These are phyloP conservation scores for Chaetomiaceae sp. DNA, from an alignment of 2,329 filamentous ascomycete genomes.

Conservation along the genomic window DNA sequence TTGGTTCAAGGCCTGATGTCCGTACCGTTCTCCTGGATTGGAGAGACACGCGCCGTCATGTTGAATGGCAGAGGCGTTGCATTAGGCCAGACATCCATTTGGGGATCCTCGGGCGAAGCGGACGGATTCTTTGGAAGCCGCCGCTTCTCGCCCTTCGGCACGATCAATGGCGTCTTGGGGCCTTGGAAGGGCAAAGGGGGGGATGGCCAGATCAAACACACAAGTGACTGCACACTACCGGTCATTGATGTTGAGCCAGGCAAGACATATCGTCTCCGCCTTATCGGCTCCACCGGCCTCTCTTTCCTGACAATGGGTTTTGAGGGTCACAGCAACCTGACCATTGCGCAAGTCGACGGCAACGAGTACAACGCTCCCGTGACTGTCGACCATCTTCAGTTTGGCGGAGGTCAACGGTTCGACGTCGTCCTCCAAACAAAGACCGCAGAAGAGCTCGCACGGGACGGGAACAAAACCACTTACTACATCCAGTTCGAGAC, in stretches of 20 bases:
- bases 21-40: conserved; percentile 52
- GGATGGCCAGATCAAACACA: conserved; percentile 9
- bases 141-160: conserved; percentile 1
- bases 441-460: conserved; percentile 39
- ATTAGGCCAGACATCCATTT: conserved; percentile 27
- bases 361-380: conserved; percentile 49
- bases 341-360: conserved; percentile 59
- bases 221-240: conserved; percentile 41
- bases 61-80: conserved; percentile 54
- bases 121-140: conserved; percentile 18
- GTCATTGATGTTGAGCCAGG: conserved; percentile 56
- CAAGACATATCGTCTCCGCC: conserved; percentile 58
- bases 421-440: conserved; percentile 54
- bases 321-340: conserved; percentile 52
- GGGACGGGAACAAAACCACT: conserved; percentile 34
- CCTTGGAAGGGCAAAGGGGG: neutral
- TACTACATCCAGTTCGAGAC: conserved; percentile 45
- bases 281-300: conserved; percentile 54
- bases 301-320: conserved; percentile 52
- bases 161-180: neutral
- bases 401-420: conserved; percentile 58
- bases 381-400: conserved; percentile 46
- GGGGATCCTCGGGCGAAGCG: conserved; percentile 12
- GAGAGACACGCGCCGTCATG: conserved; percentile 53
- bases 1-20: conserved; percentile 48